phyloP scores from a whole-genome alignment of 1,284 basidiomycete genomes.

The Moesziomyces parantarcticus region DNA sequence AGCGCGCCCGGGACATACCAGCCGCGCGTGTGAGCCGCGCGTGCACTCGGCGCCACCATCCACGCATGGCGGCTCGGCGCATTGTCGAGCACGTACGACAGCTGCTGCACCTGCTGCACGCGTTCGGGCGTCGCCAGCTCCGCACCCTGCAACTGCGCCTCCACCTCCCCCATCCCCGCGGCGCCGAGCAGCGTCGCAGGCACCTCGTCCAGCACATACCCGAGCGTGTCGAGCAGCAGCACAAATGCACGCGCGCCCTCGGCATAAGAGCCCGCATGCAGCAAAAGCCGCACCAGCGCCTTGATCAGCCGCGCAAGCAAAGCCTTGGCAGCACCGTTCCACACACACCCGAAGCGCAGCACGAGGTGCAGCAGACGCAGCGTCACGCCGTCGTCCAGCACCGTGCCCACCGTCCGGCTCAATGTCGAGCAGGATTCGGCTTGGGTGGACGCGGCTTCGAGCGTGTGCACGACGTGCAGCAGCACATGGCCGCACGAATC shows the following conservation, averaged over 20 bases:
- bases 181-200: conserved; percentile 16
- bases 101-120: conserved; percentile 15
- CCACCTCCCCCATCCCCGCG: conserved; percentile 17
- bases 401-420: not conserved
- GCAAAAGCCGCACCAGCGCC: conserved; percentile 20
- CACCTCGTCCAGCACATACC: conserved; percentile 48
- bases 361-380: conserved; percentile 35
- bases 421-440: not conserved
- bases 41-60: conserved; percentile 25
- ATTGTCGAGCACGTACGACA: conserved; percentile 24
- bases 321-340: conserved; percentile 25
- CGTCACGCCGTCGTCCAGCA: conserved; percentile 9
- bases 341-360: conserved; percentile 39
- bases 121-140: conserved; percentile 23
- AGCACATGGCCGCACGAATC: conserved; percentile 35
- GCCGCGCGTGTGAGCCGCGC: conserved; percentile 23
- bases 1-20: conserved; percentile 34
- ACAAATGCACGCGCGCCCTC: conserved; percentile 16
- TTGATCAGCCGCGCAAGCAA: conserved; percentile 21
- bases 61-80: conserved; percentile 5
- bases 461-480: conserved; percentile 16
- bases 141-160: conserved; percentile 14
- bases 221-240: conserved; percentile 29
- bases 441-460: conserved; percentile 6
- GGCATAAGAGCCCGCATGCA: conserved; percentile 8